Conservation (phyloP, 768 basidiomycete genomes). For the Heimioporus sp. region DNA sequence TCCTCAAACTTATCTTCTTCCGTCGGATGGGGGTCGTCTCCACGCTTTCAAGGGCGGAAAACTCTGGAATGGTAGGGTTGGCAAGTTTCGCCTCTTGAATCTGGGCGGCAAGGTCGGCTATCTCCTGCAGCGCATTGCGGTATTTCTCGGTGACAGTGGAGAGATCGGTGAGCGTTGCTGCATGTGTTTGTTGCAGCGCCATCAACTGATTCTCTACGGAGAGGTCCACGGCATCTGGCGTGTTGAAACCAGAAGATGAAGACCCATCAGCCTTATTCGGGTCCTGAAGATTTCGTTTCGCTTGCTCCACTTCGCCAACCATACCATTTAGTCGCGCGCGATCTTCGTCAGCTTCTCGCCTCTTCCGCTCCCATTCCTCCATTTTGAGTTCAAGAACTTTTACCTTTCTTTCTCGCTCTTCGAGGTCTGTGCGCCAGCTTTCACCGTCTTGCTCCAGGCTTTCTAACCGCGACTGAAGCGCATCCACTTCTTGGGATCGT, state of each 20-base stretch:
- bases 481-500: slow-evolving; percentile 68
- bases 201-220: slow-evolving; percentile 61
- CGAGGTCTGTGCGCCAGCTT: slow-evolving; percentile 81
- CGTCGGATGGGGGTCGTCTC: slow-evolving; percentile 51
- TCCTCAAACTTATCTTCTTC: slow-evolving; percentile 49
- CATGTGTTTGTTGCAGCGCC: slow-evolving; percentile 78
- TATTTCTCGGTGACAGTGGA: slow-evolving; percentile 80
- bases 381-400: slow-evolving; percentile 76
- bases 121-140: slow-evolving; percentile 84
- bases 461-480: slow-evolving; percentile 70
- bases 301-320: slow-evolving; percentile 68
- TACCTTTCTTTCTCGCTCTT: slow-evolving; percentile 76
- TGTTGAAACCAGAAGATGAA: slow-evolving; percentile 29
- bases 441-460: slow-evolving; percentile 70
- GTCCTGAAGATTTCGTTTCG: slow-evolving; percentile 64
- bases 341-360: slow-evolving; percentile 63
- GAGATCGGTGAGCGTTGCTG: slow-evolving; percentile 75
- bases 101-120: slow-evolving; percentile 90
- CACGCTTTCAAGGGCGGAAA: slow-evolving; percentile 36
- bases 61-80: slow-evolving; percentile 44
- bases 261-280: slow-evolving; percentile 28
- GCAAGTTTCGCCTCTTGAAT: slow-evolving; percentile 82
- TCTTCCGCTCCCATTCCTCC: slow-evolving; percentile 74
- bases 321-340: slow-evolving; percentile 64
- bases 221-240: slow-evolving; percentile 34